Evolutionary conservation across 2,329 filamentous ascomycete species (phyloP), one percentile per base, ranked within the genome.

Genomic region (Colletotrichum euphorbiae): DNA sequence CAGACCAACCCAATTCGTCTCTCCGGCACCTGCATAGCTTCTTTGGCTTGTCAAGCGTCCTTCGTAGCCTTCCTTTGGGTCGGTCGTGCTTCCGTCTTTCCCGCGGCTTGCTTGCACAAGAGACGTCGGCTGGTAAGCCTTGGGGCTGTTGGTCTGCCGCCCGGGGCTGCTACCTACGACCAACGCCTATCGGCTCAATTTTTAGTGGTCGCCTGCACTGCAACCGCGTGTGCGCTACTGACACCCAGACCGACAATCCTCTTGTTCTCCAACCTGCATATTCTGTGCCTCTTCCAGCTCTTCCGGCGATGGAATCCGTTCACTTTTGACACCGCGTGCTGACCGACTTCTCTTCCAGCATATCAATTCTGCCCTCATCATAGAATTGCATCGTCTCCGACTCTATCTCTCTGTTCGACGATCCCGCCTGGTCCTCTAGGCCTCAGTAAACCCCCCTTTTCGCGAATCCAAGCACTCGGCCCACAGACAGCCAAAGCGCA

Each of bases 211-310:
- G 65, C 40, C 61, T 54, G 54, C 13, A 42, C 40, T 48, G 65
- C 65, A 33, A 59, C 65, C 61, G 61, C 65, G 65, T 36, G 17
- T 65, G 61, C 65, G 61, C 65, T 61, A 68, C 61, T 55, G 65
- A 68, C 65, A 68, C 61, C 38, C 61, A 65, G 65, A 68, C 65
- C 65, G 61, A 68, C 65, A 65, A 55, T 68, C 59, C 65, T 46
- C 65, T 59, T 45, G 42, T 58, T 33, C 65, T 55, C 54, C 33
- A 65, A 48, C 54, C 65, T 59, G 31, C 61, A 46, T 54, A 61
- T 56, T 51, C 31, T 54, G 62, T 40, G 55, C 33, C 61, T 68
- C 52, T 68, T 65, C 65, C 65, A 68, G 24, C 54, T 59, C 65
- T 55, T 65, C 61, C 61, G 61, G 51, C 40, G 6, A 12, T 13